A percentile compares a stretch with the other conserved stretches of the same genome.
phyloP scores from a whole-genome alignment of 768 basidiomycete genomes.

The Clitopilus hobsonii region DNA sequence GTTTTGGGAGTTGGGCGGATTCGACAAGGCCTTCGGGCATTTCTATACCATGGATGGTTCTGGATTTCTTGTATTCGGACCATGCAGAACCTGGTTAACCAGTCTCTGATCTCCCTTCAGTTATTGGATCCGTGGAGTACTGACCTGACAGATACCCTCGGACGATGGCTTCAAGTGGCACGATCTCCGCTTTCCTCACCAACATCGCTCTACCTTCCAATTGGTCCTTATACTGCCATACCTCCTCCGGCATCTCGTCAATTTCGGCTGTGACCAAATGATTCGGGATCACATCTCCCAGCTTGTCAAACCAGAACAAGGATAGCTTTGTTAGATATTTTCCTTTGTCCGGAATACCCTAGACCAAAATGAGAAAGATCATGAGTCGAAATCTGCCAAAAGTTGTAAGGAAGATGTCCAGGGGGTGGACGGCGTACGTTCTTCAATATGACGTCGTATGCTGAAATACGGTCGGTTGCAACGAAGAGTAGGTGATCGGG shows the following conservation, averaged over 20 bases:
- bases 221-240: slow-evolving; percentile 69
- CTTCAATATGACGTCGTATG: slow-evolving; percentile 91
- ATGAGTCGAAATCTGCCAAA: neutral
- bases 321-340: slow-evolving; percentile 86
- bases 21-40: slow-evolving; percentile 78
- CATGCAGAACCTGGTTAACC: slow-evolving; percentile 79
- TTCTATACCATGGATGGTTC: slow-evolving; percentile 84
- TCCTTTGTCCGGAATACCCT: slow-evolving; percentile 97
- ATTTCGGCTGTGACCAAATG: slow-evolving; percentile 81
- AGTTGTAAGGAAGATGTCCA: too few species aligned
- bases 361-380: neutral
- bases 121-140: neutral
- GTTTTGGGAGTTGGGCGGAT: slow-evolving; percentile 74
- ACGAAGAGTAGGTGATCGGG: slow-evolving; percentile 82
- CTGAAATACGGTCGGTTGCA: slow-evolving; percentile 93
- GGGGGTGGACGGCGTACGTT: too few species aligned
- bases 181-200: slow-evolving; percentile 81
- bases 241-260: slow-evolving; percentile 77
- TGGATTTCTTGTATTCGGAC: slow-evolving; percentile 84
- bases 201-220: slow-evolving; percentile 88
- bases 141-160: slow-evolving; percentile 94
- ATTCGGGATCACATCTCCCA: slow-evolving; percentile 76
- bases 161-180: slow-evolving; percentile 94
- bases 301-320: slow-evolving; percentile 91
- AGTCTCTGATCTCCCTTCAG: neutral